phyloP scores from a whole-genome alignment of 2,329 filamentous ascomycete genomes.

The Scopulariopsis brevicaulis region DNA sequence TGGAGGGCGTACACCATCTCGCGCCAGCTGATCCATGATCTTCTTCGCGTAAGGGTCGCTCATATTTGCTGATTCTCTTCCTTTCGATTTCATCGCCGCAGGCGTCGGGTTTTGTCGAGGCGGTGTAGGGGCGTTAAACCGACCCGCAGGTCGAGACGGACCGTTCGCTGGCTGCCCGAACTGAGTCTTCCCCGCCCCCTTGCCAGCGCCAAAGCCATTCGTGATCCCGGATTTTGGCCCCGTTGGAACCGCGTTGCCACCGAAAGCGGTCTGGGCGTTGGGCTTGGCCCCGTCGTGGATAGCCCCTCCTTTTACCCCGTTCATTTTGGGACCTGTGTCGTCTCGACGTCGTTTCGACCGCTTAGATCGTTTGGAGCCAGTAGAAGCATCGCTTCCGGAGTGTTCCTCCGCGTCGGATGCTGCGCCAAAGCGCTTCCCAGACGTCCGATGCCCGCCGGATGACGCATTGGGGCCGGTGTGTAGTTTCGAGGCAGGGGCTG shows the following conservation, averaged over 20 bases:
- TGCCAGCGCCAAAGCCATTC: background rate
- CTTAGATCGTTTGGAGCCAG: background rate
- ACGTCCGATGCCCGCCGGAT: background rate
- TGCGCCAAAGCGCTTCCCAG: background rate
- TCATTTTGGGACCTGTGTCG: background rate
- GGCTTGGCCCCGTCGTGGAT: background rate
- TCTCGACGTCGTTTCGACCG: background rate
- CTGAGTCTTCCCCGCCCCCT: background rate
- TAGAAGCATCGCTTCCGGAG: background rate
- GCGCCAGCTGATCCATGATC: constrained; percentile 40
- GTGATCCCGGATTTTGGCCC: background rate
- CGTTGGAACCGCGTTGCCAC: background rate
- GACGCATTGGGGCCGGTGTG: background rate
- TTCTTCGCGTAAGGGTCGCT: constrained; percentile 32
- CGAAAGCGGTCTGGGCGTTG: background rate
- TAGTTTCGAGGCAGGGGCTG: background rate
- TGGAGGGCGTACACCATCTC: constrained; percentile 41
- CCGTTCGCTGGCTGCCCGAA: background rate
- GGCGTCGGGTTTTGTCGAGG: background rate
- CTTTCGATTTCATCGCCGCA: background rate
- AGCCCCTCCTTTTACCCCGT: background rate
- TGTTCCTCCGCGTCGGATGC: constrained; percentile 1
- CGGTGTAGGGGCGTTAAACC: background rate
- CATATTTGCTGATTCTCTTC: constrained; percentile 8
- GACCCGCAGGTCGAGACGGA: background rate